Base-by-base conservation (phyloP, 2,329 filamentous ascomycete species). In the Fusarium sp. region DNA sequence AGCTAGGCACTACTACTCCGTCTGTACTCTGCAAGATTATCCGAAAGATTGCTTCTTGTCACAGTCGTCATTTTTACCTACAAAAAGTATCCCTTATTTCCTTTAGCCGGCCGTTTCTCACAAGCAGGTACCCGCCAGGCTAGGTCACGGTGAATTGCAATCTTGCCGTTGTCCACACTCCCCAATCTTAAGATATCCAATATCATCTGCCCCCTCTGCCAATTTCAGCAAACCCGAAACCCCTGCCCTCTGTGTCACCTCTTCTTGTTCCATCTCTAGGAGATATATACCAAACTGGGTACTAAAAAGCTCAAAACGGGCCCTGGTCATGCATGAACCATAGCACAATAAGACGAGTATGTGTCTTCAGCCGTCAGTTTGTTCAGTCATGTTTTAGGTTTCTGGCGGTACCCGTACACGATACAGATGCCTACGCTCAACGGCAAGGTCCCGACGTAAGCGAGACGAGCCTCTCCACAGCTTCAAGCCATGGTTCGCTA, bases 231-330 rank as follows among this genome's bases (percentile, higher is more conserved):
- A 58, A 52, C 52, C 12, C 44, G 35, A 55, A 38, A 50, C 58
- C 71, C 71, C 70, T 62, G 63, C 60, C 52, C 49, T 57, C 45
- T 75, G 73, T 75, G 64, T 65, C 68, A 74, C 73, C 62, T 75
- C 60, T 50, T 33, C 44, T 60, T 63, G 70, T 64, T 67, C 33
- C 59, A 55, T 71, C 56, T 60, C 48, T 27, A 57, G 63, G 55
- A 59, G 45, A 49, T 46, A 48, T 37, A 64, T 69, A 44, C 71
- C 69, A 65, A 69, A 70, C 32, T 55, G 17, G 69, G 52, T 57
- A 33, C 23, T 27, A 35, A 17, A 46, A 52, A 33, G 44, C 56
- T 61, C 60, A 58, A 71, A 71, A 38, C 40, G 68, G 69, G 37
- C 23, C 40, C 64, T 20, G 32, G 20, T 44, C 58, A 35, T 62